A percentile compares a stretch with the other conserved stretches of the same genome.
phyloP scores from a whole-genome alignment of 805 yeast species.

The Candida ascalaphidarum region DNA sequence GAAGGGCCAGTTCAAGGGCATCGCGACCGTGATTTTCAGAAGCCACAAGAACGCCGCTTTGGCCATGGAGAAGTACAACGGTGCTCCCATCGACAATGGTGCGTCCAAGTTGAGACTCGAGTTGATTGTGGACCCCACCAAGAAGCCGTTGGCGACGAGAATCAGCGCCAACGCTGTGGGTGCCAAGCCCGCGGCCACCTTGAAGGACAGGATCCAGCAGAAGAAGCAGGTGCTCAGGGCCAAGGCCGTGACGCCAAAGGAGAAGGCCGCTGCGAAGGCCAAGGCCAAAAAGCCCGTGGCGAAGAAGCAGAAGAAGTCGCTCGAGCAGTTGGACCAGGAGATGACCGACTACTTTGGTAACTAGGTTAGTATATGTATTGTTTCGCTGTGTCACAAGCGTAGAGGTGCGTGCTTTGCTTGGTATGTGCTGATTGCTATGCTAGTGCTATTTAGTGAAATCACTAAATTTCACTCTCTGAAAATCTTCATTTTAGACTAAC shows the following conservation, averaged over 20 bases:
- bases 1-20: conserved; percentile 85
- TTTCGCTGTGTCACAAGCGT: too few relatives aligned
- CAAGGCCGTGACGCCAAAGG: conserved; percentile 12
- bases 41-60: conserved; percentile 58
- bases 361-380: too few relatives aligned
- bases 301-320: conserved; percentile 54
- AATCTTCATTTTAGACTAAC: too few relatives aligned
- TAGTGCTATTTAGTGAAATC: too few relatives aligned
- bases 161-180: conserved; percentile 42
- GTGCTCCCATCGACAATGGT: conserved; percentile 91
- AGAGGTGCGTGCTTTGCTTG: too few relatives aligned
- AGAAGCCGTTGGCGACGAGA: conserved; percentile 68
- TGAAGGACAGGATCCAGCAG: conserved; percentile 19
- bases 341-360: conserved; percentile 89
- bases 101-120: conserved; percentile 67
- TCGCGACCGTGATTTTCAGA: conserved; percentile 78
- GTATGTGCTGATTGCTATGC: too few relatives aligned
- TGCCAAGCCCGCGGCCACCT: conserved; percentile 10
- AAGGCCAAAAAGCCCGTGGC: conserved; percentile 30
- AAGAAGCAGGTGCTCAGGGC: conserved; percentile 12
- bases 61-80: conserved; percentile 80
- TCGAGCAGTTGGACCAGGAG: conserved; percentile 94
- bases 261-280: conserved; percentile 7
- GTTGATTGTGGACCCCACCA: conserved; percentile 77
- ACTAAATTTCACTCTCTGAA: too few relatives aligned